Percentiles rank a stretch among this genome's conserved stretches.
phyloP scores from a whole-genome alignment of 768 basidiomycete species.

The Rhodosporidiobolus sp. region DNA sequence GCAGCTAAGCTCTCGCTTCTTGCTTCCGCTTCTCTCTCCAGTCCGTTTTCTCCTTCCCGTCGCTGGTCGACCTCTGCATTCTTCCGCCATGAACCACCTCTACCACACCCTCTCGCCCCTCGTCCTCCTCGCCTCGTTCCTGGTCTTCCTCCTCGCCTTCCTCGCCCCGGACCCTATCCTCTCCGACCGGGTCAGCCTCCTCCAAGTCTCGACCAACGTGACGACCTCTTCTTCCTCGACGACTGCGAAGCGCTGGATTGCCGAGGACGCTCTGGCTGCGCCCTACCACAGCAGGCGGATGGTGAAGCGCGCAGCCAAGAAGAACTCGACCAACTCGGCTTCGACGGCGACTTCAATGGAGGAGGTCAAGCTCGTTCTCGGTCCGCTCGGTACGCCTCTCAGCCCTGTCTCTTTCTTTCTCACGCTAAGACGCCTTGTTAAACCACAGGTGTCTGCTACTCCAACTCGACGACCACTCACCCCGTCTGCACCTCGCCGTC shows the following conservation, averaged over 20 bases:
- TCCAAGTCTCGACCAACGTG: slow-evolving; percentile 3
- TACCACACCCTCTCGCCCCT: slow-evolving; percentile 32
- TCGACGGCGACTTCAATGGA: background rate
- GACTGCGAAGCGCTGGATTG: background rate
- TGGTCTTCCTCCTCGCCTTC: slow-evolving; percentile 34
- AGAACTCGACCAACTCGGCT: background rate
- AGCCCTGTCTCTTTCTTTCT: background rate
- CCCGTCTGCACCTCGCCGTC: slow-evolving; percentile 15
- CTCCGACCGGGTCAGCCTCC: slow-evolving; percentile 22
- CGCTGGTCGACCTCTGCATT: slow-evolving; percentile 23
- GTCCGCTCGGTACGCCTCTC: slow-evolving; percentile 20
- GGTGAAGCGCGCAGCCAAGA: slow-evolving; percentile 4
- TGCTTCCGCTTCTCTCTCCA: background rate
- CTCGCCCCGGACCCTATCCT: slow-evolving; percentile 31
- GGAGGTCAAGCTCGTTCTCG: slow-evolving; percentile 2
- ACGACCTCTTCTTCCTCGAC: background rate
- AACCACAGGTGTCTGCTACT: slow-evolving; percentile 18
- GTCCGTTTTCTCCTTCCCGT: background rate
- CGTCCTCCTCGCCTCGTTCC: slow-evolving; percentile 29
- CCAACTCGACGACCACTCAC: slow-evolving; percentile 2
- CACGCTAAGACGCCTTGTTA: background rate
- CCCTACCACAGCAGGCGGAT: background rate
- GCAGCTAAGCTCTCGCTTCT: no score
- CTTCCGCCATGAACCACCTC: slow-evolving; percentile 30
- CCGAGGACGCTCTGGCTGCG: background rate